Conservation (phyloP, 2,329 filamentous ascomycete genomes). For the Curvularia spicifera region DNA sequence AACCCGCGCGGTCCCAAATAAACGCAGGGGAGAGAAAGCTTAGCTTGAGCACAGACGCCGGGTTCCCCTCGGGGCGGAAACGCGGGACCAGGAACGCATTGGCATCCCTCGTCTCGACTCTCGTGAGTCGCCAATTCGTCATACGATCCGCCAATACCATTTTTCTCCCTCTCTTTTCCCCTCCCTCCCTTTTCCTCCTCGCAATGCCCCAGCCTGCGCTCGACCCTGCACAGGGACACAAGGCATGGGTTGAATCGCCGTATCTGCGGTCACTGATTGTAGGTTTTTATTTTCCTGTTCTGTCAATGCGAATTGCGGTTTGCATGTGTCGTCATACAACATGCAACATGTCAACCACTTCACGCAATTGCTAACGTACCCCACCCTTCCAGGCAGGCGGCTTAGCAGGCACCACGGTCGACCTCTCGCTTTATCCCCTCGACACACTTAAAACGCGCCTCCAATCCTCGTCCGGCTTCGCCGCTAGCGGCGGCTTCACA, state of each 20-base stretch:
- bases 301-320: background rate
- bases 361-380: background rate
- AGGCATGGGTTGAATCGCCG: conserved; percentile 54
- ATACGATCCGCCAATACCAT: conserved; percentile 3
- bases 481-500: conserved; percentile 82
- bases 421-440: conserved; percentile 95
- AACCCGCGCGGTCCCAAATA: too few species aligned
- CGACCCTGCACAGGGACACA: conserved; percentile 28
- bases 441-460: conserved; percentile 98
- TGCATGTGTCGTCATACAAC: background rate
- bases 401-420: conserved; percentile 92
- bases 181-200: background rate
- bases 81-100: background rate
- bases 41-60: conserved; percentile 36
- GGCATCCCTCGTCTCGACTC: background rate
- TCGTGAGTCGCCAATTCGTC: conserved; percentile 15
- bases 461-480: conserved; percentile 79
- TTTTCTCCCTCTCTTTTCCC: background rate
- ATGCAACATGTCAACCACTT: too few species aligned
- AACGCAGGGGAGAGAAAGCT: background rate
- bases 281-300: conserved; percentile 18
- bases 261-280: conserved; percentile 57
- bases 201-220: conserved; percentile 41
- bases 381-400: conserved; percentile 71
- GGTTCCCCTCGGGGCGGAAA: conserved; percentile 1